Evolutionary conservation across 169 alveolate species (phyloP), one percentile per base, ranked within the genome.

Genomic region (Plasmodium falciparum): DNA sequence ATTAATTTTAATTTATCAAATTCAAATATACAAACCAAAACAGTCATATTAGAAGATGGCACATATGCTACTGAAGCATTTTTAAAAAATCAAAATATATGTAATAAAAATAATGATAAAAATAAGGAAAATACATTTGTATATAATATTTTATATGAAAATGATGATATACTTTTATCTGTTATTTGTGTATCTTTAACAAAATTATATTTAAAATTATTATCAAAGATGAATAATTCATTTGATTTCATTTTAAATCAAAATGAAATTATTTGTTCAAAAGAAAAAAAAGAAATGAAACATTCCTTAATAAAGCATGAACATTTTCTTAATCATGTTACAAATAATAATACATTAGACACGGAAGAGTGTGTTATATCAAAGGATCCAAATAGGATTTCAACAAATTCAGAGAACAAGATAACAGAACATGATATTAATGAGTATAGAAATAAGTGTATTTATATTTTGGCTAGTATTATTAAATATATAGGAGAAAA

Each of bases 31-130:
- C 78, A 92, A 39, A 73, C 96, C 4, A 97, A 95, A 74, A 97
- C 99, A n/a, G 98, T 97, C 2, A 96, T 97, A n/a, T 88, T 97
- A 72, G 98, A 97, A 11, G 99, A 98, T 95, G 99, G 99, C 9
- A 97, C 99, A 26, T 97, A 97, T 92, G 99, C 99, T 5, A 96
- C 99, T 3, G 97, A 97, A 70, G 95, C 97, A 2, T 75, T 94
- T 12, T 75, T 26, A 43, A 80, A 78, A 61, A 65, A 43, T 8
- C 66, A 65, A 3, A 93, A 20, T 62, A 50, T 52, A 9, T 33
- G 47, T 12, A 17, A 54, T 3, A 49, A 33, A 7, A 43, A 17
- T 15, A 47, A 52, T n/a, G 20, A 49, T 43, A 72, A 85, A 2
- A 59, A 43, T 2, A 22, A 69, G 26, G 22, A 86, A 11, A 33